Percentiles rank a stretch among this genome's conserved stretches.
phyloP scores from a whole-genome alignment of 345 rosid species.

The Kernera saxatilis region DNA sequence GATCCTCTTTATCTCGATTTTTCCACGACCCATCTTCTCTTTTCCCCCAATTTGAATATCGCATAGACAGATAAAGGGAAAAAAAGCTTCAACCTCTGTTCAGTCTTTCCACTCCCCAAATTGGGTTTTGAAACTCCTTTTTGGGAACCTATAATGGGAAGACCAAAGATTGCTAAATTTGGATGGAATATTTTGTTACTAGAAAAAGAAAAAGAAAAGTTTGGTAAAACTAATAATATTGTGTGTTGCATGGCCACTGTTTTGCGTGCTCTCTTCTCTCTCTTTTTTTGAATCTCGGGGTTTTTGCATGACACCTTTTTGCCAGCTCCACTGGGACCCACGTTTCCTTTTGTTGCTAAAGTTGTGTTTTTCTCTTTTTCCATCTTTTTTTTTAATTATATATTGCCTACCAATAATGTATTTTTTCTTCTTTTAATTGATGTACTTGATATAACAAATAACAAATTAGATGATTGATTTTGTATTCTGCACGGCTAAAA shows the following conservation, averaged over 20 bases:
- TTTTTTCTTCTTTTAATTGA: too few relatives aligned
- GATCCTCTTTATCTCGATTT: slow-evolving; percentile 90
- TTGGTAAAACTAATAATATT: slow-evolving; percentile 37
- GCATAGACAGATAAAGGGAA: slow-evolving; percentile 5
- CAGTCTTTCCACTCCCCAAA: slow-evolving; percentile 6
- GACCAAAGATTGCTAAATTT: slow-evolving; percentile 37
- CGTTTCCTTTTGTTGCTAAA: slow-evolving; percentile 23
- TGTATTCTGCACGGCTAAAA: too few relatives aligned
- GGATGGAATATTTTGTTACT: not conserved
- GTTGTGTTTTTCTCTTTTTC: not conserved
- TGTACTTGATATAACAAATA: too few relatives aligned
- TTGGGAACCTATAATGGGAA: slow-evolving; percentile 29
- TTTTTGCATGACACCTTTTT: slow-evolving; percentile 41
- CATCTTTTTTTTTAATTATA: not conserved
- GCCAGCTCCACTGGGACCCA: slow-evolving; percentile 24
- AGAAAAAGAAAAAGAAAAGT: slow-evolving; percentile 26
- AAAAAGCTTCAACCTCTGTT: not conserved
- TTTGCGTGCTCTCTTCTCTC: slow-evolving; percentile 37
- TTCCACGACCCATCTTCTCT: slow-evolving; percentile 75
- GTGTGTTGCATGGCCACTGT: slow-evolving; percentile 59
- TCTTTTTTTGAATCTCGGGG: slow-evolving; percentile 18
- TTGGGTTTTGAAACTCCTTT: slow-evolving; percentile 15
- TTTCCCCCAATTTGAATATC: not conserved
- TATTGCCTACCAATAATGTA: not conserved
- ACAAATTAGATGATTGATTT: not conserved